A percentile compares a stretch with the other conserved stretches of the same genome.
Evolutionary conservation across 768 basidiomycete species (phyloP).

Genomic region (Boletus subparvulus): DNA sequence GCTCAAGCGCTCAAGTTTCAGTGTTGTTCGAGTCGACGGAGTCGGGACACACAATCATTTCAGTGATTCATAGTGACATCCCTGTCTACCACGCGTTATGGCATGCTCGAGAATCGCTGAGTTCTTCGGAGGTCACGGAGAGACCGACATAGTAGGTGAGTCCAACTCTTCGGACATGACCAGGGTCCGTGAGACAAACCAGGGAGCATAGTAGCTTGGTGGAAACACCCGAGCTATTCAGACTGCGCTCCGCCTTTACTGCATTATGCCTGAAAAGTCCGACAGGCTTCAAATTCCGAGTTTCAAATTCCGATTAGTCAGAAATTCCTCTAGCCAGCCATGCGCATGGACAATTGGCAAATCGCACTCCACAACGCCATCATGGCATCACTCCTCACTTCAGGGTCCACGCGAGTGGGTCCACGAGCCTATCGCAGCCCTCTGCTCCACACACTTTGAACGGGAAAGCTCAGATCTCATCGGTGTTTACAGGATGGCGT

Average conservation of each 20-base stretch:
- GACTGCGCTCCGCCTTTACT: no score
- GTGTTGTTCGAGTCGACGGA: not conserved
- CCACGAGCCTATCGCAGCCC: not conserved
- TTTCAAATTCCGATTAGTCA: no score
- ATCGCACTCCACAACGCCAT: not conserved
- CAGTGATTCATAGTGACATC: no score
- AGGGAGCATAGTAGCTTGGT: no score
- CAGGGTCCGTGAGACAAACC: not conserved
- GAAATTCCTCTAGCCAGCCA: no score
- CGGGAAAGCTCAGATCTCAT: constrained; percentile 1
- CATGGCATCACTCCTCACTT: not conserved
- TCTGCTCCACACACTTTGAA: not conserved
- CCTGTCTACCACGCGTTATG: not conserved
- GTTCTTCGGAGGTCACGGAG: not conserved
- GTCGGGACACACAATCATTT: not conserved
- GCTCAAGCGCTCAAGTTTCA: not conserved
- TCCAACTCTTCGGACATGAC: not conserved
- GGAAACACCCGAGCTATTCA: no score
- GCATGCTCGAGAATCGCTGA: constrained; percentile 5
- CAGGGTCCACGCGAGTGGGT: not conserved
- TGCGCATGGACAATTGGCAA: no score
- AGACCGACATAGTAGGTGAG: not conserved
- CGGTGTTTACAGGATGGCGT: not conserved
- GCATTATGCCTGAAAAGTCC: no score
- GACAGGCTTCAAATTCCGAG: no score